Conservation (phyloP, 2,329 filamentous ascomycete species). For the Neofusicoccum parvum region DNA sequence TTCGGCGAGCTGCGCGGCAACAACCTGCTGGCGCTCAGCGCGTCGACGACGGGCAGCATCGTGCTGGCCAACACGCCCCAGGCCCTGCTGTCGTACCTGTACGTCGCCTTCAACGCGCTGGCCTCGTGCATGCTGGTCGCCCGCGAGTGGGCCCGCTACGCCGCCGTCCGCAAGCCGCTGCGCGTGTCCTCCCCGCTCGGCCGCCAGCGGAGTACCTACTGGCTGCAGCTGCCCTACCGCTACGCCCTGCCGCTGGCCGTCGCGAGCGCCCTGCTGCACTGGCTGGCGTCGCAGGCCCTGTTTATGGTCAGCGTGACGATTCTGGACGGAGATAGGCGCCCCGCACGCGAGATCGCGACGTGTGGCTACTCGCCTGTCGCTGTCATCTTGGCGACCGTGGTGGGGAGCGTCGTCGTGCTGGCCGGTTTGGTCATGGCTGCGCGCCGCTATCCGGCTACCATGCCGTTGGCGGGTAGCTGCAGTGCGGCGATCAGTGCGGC, state of each 20-base stretch:
- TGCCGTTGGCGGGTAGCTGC: conserved; percentile 33
- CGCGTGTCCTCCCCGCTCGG: conserved; percentile 41
- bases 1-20: conserved; percentile 20
- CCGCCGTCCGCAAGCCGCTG: conserved; percentile 34
- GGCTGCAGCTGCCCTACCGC: conserved; percentile 43
- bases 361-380: conserved; percentile 22
- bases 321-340: background rate
- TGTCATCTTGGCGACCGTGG: conserved; percentile 23
- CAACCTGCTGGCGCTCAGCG: background rate
- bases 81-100: conserved; percentile 48
- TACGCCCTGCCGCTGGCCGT: conserved; percentile 41
- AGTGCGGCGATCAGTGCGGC: conserved; percentile 39
- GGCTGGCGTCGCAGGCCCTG: conserved; percentile 47
- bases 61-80: background rate
- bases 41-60: conserved; percentile 16
- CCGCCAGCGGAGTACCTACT: conserved; percentile 45
- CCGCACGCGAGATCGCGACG: conserved; percentile 17
- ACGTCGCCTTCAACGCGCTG: conserved; percentile 50
- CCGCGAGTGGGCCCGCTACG: conserved; percentile 50
- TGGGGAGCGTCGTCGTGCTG: conserved; percentile 23
- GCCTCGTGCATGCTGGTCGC: conserved; percentile 52
- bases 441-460: conserved; percentile 26
- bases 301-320: conserved; percentile 41
- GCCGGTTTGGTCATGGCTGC: conserved; percentile 24
- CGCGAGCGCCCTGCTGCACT: conserved; percentile 41